phyloP scores from a whole-genome alignment of 2,329 filamentous ascomycete species.

The Aspergillus flavus region DNA sequence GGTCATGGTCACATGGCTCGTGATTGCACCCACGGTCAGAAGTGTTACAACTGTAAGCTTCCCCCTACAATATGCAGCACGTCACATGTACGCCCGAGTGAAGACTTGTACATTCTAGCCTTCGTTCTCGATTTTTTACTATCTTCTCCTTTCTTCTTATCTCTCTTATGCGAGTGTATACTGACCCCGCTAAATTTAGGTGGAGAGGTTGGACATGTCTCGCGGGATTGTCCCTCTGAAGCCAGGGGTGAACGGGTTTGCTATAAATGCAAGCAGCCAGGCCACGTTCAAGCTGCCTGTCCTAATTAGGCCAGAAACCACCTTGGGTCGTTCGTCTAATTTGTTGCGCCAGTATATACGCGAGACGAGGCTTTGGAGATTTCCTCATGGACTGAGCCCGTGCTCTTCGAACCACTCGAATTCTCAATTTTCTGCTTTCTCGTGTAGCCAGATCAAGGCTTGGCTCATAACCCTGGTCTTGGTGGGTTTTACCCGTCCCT shows the following conservation, averaged over 20 bases:
- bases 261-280: conserved; percentile 90
- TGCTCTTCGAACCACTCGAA: conserved; percentile 30
- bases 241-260: conserved; percentile 90
- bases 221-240: conserved; percentile 93
- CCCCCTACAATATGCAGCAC: neutral
- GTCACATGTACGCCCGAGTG: neutral
- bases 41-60: conserved; percentile 94
- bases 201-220: conserved; percentile 89
- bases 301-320: conserved; percentile 64
- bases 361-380: conserved; percentile 19
- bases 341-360: conserved; percentile 25
- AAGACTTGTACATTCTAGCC: neutral
- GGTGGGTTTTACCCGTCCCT: conserved; percentile 25
- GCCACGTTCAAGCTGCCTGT: conserved; percentile 93
- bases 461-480: conserved; percentile 25
- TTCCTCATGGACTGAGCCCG: conserved; percentile 15
- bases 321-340: conserved; percentile 29
- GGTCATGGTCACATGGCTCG: conserved; percentile 96
- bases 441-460: conserved; percentile 21
- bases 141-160: neutral
- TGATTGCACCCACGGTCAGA: conserved; percentile 98
- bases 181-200: conserved; percentile 44
- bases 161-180: neutral
- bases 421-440: conserved; percentile 27
- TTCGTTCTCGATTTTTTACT: neutral